These are phyloP conservation scores for Colletotrichum liaoningense DNA, from an alignment of 2,329 filamentous ascomycete genomes.

Conservation along the genomic window DNA sequence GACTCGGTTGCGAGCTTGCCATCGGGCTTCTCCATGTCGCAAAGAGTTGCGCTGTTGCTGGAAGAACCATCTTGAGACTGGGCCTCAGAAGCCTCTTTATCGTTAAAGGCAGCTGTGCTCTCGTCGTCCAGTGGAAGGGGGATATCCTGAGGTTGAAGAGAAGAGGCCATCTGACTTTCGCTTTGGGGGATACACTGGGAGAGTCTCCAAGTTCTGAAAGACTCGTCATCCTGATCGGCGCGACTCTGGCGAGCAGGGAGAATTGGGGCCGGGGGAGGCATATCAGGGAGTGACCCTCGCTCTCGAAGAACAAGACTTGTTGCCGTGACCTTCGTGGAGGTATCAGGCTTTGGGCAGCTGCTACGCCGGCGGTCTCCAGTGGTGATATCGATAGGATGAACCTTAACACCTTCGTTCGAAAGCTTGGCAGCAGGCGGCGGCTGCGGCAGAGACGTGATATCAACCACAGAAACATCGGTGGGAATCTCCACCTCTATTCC, in stretches of 20 bases:
- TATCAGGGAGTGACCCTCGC: slow-evolving; percentile 32
- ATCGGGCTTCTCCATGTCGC: neutral
- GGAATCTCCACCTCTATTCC: slow-evolving; percentile 19
- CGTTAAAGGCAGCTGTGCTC: neutral
- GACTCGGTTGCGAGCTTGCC: neutral
- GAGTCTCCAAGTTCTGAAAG: slow-evolving; percentile 37
- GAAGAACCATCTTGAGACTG: neutral
- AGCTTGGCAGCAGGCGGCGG: slow-evolving; percentile 8
- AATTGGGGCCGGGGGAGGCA: slow-evolving; percentile 29
- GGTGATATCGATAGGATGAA: slow-evolving; percentile 3
- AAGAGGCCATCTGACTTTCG: slow-evolving; percentile 3
- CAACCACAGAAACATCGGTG: neutral
- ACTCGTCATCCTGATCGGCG: slow-evolving; percentile 30
- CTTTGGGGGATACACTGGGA: slow-evolving; percentile 26
- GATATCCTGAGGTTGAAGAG: neutral
- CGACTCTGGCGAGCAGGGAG: slow-evolving; percentile 9
- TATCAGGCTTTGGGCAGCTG: slow-evolving; percentile 11
- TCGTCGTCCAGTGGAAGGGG: neutral
- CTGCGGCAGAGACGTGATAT: neutral
- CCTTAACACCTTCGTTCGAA: slow-evolving; percentile 14
- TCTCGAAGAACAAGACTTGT: slow-evolving; percentile 28
- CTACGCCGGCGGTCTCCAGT: slow-evolving; percentile 17
- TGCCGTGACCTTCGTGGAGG: slow-evolving; percentile 10
- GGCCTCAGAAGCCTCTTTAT: neutral
- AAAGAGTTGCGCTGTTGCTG: neutral